Evolutionary conservation across 2,329 filamentous ascomycete species (phyloP).

Genomic region (Phialophora verrucosa): DNA sequence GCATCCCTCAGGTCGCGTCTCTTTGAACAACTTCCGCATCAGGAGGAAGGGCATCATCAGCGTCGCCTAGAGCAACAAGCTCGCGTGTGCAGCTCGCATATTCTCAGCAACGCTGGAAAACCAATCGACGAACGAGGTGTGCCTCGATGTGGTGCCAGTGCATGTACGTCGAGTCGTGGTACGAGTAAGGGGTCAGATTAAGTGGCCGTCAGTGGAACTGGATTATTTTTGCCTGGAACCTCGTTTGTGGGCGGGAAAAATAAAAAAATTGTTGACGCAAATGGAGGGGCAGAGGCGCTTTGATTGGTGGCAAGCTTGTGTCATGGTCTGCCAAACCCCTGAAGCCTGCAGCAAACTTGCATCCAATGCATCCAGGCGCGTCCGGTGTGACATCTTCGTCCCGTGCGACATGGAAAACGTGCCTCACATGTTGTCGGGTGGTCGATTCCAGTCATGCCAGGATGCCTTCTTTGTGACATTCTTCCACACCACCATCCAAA

Average conservation of each 20-base stretch:
- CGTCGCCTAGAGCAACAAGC: conserved; percentile 22
- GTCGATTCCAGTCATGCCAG: not conserved
- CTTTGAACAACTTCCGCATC: conserved; percentile 11
- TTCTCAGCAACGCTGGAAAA: not conserved
- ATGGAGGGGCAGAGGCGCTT: conserved; percentile 16
- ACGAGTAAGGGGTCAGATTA: conserved; percentile 4
- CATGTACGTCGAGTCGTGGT: conserved; percentile 2
- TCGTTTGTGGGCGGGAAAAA: conserved; percentile 5
- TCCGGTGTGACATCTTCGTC: conserved; percentile 4
- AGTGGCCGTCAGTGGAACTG: conserved; percentile 2
- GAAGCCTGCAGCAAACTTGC: conserved; percentile 23
- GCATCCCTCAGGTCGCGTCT: not conserved
- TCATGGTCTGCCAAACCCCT: conserved; percentile 22
- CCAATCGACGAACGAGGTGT: not conserved
- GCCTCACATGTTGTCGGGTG: not conserved
- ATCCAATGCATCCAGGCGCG: conserved; percentile 17
- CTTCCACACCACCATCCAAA: conserved; percentile 17
- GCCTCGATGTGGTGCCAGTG: not conserved
- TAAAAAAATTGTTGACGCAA: conserved; percentile 8
- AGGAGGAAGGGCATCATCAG: conserved; percentile 1
- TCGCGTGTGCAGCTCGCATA: not conserved
- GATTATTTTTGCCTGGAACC: conserved; percentile 10
- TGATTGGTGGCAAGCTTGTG: conserved; percentile 6
- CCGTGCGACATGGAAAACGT: not conserved
- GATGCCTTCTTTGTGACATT: conserved; percentile 1